Percentiles rank a stretch among this genome's conserved stretches.
These are phyloP conservation scores for Singerocomus inundabilis DNA, from an alignment of 1,284 basidiomycete genomes.

Conservation along the genomic window DNA sequence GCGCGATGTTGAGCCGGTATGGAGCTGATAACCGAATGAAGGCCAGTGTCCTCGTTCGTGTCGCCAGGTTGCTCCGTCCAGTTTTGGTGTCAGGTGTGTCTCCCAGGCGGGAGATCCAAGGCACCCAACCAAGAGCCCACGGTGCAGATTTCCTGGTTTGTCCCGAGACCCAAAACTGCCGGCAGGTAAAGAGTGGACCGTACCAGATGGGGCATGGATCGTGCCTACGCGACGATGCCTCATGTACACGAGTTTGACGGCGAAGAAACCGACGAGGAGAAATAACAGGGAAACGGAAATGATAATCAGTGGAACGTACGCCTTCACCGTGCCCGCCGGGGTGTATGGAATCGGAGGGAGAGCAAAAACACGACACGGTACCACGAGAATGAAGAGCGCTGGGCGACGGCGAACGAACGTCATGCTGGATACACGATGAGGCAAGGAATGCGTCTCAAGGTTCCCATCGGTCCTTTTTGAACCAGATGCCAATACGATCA, in stretches of 20 bases:
- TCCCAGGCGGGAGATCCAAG: slow-evolving; percentile 34
- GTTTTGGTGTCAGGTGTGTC: slow-evolving; percentile 16
- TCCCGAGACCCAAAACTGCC: not conserved
- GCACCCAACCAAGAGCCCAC: slow-evolving; percentile 28
- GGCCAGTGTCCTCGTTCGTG: not conserved
- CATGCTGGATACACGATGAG: slow-evolving; percentile 8
- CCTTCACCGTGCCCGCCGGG: slow-evolving; percentile 1
- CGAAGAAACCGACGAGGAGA: slow-evolving; percentile 17
- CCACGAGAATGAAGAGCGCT: slow-evolving; percentile 1
- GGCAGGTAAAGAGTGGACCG: not conserved
- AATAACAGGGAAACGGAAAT: slow-evolving; percentile 18
- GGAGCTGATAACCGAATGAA: slow-evolving; percentile 9
- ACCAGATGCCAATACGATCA: slow-evolving; percentile 16
- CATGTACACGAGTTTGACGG: slow-evolving; percentile 29
- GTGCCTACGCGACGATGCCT: slow-evolving; percentile 28
- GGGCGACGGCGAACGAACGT: not conserved
- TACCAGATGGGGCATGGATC: slow-evolving; percentile 18
- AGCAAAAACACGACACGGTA: slow-evolving; percentile 11
- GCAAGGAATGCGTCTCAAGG: not conserved
- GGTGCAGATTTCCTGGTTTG: slow-evolving; percentile 6
- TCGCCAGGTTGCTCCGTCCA: slow-evolving; percentile 12
- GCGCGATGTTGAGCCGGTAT: slow-evolving; percentile 1
- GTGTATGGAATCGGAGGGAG: slow-evolving; percentile 13
- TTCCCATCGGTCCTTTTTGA: slow-evolving; percentile 7
- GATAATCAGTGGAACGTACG: slow-evolving; percentile 16